Evolutionary conservation across 2,329 filamentous ascomycete species (phyloP), one percentile per base, ranked within the genome.

Genomic region (Paramyrothecium sp.): DNA sequence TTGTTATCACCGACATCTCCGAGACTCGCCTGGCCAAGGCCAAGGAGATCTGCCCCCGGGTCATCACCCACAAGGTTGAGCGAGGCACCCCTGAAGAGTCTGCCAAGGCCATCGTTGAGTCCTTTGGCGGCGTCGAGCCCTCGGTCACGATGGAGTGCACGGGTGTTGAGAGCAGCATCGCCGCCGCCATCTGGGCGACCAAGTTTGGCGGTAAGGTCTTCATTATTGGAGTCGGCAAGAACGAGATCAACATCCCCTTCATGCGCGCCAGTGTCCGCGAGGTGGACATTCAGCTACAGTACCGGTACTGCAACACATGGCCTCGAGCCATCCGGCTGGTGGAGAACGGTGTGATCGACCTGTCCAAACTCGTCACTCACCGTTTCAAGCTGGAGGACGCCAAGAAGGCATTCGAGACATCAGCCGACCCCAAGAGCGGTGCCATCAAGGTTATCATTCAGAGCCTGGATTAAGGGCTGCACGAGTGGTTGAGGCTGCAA

Each of bases 371-470:
- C 60, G 92, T 97, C 52, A 97, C 94, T 46, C 94, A 98, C 79
- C 84, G 91, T 19, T 97, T 89, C 77, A 79, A 83, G 62, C 77
- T 98, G 41, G 93, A 97, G 77, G 89, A 98, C 71, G 92, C 93
- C 0, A 75, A 95, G 26, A 85, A 94, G 76, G 94, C 94, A 8
- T 98, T 98, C 74, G 87, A 92, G 78, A 95, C 91, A 46, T 92
- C 93, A 20, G 86, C 90, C 10, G 87, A 97, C 75, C 89, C 92
- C 44, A 92, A 89, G 81, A 96, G 90, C 54, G 93, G 94, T 7
- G 92, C 93, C n/a, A 97, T 98, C 76, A 98, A 98, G 82, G 93
- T 97, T 59, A 90, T 92, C 83, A 97, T 97, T 69, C 91, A 93
- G 80, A 92, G 85, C 67, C 63, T 84, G 62, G 82, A 85, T 11